phyloP scores from a whole-genome alignment of 2,329 filamentous ascomycete genomes.

The Claviceps maximensis region DNA sequence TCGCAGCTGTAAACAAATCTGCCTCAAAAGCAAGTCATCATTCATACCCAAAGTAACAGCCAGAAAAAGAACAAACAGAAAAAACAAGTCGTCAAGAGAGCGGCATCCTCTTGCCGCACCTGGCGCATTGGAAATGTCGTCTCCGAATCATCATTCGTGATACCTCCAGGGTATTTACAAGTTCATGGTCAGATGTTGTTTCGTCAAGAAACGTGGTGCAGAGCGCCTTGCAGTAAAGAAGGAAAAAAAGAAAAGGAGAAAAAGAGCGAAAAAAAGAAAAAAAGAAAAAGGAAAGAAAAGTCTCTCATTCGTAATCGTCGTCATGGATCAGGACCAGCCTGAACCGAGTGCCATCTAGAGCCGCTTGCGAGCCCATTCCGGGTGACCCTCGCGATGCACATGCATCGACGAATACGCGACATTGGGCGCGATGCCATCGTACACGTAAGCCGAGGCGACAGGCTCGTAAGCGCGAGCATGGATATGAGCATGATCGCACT shows the following conservation, averaged over 20 bases:
- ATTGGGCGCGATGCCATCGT: not conserved
- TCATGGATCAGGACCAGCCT: not conserved
- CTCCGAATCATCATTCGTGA: not conserved
- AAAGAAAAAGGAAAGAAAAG: no score
- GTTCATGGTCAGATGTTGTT: no score
- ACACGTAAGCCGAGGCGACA: not conserved
- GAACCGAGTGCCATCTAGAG: not conserved
- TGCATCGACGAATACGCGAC: not conserved
- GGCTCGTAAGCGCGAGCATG: not conserved
- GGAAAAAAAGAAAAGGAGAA: no score
- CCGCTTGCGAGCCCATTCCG: conserved; percentile 5
- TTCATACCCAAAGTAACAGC: not conserved
- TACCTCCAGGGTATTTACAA: not conserved
- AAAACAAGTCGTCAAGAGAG: not conserved
- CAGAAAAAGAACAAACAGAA: not conserved
- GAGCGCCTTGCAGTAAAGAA: no score
- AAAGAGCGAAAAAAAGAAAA: not conserved
- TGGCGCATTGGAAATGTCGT: not conserved
- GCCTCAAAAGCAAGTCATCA: not conserved
- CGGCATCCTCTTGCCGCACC: not conserved
- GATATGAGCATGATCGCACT: not conserved
- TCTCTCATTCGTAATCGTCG: no score
- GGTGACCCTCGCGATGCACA: conserved; percentile 2
- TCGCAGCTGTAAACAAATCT: not conserved
- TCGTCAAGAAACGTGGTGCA: no score